Percentiles rank a stretch among this genome's conserved stretches.
Evolutionary conservation across 1,284 basidiomycete genomes (phyloP).

Genomic region (Fomitopsis palustris): DNA sequence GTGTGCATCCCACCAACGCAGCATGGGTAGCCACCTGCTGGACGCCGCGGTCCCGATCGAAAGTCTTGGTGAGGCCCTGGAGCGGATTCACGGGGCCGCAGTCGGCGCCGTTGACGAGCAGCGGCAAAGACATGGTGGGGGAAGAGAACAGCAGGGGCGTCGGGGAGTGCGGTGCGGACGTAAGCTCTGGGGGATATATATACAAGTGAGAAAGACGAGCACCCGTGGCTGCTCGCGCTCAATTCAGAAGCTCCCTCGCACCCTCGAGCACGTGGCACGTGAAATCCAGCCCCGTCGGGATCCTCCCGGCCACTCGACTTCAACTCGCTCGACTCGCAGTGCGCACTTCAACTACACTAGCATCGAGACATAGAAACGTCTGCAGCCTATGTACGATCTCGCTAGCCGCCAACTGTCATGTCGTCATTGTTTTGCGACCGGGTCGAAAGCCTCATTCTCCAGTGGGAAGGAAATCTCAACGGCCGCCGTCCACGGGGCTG

Average conservation of each 20-base stretch:
- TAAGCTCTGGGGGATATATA: conserved; percentile 1
- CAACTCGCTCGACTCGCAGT: too few relatives aligned
- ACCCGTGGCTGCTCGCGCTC: neutral
- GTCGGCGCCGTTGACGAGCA: conserved; percentile 70
- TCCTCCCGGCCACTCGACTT: neutral
- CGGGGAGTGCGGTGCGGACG: neutral
- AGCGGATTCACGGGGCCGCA: conserved; percentile 82
- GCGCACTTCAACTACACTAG: neutral
- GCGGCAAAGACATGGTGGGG: conserved; percentile 65
- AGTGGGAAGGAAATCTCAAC: neutral
- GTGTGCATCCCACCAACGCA: neutral
- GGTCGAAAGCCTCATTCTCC: neutral
- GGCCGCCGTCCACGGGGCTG: neutral
- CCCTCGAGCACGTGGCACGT: conserved; percentile 1
- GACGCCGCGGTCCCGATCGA: conserved; percentile 73
- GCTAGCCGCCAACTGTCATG: neutral
- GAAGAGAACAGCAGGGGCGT: neutral
- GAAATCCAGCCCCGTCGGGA: neutral
- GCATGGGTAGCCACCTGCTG: conserved; percentile 55
- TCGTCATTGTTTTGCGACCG: neutral
- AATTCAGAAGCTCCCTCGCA: too few relatives aligned
- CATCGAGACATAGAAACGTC: too few relatives aligned
- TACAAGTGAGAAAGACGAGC: neutral
- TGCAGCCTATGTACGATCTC: too few relatives aligned
- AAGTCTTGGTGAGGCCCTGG: conserved; percentile 72